Conservation (phyloP, 2,329 filamentous ascomycete species). For the Fusarium sambucinum region DNA sequence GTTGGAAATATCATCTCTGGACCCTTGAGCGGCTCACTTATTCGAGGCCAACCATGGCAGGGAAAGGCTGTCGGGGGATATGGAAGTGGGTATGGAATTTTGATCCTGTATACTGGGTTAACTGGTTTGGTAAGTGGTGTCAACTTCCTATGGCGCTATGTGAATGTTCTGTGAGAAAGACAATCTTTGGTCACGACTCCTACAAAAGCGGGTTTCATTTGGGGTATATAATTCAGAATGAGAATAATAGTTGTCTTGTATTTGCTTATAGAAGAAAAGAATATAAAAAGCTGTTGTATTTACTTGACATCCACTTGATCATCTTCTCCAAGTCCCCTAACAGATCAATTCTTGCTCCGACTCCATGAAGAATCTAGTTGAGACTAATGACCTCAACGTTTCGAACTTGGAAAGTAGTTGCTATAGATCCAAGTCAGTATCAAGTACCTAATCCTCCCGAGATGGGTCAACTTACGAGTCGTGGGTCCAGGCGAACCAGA, state of each 20-base stretch:
- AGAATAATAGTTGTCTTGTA: neutral
- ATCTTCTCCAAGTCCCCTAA: too few species aligned
- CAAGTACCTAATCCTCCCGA: rapidly evolving
- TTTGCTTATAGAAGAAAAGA: too few species aligned
- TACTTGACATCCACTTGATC: neutral
- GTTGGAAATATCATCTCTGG: slow-evolving; percentile 68
- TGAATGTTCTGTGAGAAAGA: slow-evolving; percentile 23
- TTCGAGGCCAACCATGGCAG: slow-evolving; percentile 58
- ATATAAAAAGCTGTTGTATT: neutral
- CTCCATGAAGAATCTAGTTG: slow-evolving; percentile 2
- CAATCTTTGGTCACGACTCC: rapidly evolving
- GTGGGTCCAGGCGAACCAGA: slow-evolving; percentile 35
- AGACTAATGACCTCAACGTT: slow-evolving; percentile 35
- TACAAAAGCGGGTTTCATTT: too few species aligned
- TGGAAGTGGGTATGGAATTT: slow-evolving; percentile 63
- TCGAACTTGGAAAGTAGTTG: slow-evolving; percentile 29
- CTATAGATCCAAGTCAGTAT: slow-evolving; percentile 1
- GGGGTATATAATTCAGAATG: neutral
- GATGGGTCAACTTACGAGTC: neutral
- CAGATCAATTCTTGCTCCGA: neutral
- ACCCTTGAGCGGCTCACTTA: slow-evolving; percentile 64
- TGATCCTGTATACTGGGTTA: slow-evolving; percentile 68
- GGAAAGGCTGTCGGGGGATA: slow-evolving; percentile 58
- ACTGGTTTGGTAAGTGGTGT: slow-evolving; percentile 36
- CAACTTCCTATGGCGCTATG: slow-evolving; percentile 31